Conservation (phyloP, 768 basidiomycete genomes). For the Podaxis carcinomalis region DNA sequence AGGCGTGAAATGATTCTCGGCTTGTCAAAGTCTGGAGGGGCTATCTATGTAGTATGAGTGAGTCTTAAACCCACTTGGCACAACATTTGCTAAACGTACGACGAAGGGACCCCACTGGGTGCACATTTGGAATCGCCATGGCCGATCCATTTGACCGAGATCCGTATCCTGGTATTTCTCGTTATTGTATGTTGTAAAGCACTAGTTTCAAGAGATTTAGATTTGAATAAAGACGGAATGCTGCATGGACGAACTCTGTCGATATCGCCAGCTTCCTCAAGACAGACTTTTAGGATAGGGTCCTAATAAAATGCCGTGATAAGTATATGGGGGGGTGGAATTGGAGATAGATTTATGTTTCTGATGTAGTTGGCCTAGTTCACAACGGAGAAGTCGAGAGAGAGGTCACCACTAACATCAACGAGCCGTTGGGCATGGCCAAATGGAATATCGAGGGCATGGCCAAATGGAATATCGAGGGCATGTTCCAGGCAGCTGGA, state of each 20-base stretch:
- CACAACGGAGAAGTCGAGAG: slow-evolving; percentile 53
- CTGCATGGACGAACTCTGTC: not conserved
- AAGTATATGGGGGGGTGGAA: not conserved
- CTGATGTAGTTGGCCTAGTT: slow-evolving; percentile 80
- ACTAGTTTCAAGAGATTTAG: slow-evolving; percentile 36
- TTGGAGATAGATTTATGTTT: slow-evolving; percentile 21
- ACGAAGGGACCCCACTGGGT: slow-evolving; percentile 95
- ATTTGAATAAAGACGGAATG: not conserved
- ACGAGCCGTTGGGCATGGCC: slow-evolving; percentile 45
- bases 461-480: too few relatives aligned
- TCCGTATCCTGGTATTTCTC: slow-evolving; percentile 54
- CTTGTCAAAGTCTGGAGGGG: slow-evolving; percentile 62
- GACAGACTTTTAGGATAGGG: not conserved
- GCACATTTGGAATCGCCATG: slow-evolving; percentile 90
- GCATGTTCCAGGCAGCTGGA: too few relatives aligned
- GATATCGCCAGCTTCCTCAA: not conserved
- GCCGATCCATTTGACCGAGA: slow-evolving; percentile 71
- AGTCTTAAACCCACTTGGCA: not conserved
- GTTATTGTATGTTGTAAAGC: slow-evolving; percentile 82
- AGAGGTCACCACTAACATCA: slow-evolving; percentile 37
- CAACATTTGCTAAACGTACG: slow-evolving; percentile 32
- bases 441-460: too few relatives aligned
- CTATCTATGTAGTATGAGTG: slow-evolving; percentile 41
- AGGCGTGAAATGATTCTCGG: slow-evolving; percentile 77
- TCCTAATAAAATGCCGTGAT: not conserved